Percentiles rank a stretch among this genome's conserved stretches.
Conservation (phyloP, 495 filamentous ascomycete species). For the Podospora pseudopauciseta region DNA sequence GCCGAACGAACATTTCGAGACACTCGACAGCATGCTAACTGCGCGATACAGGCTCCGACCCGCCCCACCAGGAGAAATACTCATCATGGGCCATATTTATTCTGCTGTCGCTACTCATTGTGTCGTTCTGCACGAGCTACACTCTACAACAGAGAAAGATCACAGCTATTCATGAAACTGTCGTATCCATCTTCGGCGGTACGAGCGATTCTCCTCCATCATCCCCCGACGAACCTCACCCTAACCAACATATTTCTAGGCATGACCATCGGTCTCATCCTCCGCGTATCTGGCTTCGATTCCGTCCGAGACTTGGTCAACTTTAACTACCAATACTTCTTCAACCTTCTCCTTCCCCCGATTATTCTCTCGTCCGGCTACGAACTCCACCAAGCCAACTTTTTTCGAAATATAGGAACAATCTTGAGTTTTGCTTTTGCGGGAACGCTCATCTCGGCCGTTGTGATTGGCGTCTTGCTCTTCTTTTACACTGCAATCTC, state of each 20-base stretch:
- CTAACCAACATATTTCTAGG: slow-evolving; percentile 50
- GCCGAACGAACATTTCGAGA: background rate
- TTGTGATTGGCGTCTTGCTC: slow-evolving; percentile 82
- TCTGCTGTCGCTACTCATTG: slow-evolving; percentile 84
- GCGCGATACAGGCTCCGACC: slow-evolving; percentile 39
- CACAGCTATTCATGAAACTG: slow-evolving; percentile 95
- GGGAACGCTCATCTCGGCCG: slow-evolving; percentile 93
- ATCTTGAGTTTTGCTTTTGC: slow-evolving; percentile 99
- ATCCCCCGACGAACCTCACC: background rate
- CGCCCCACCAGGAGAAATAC: slow-evolving; percentile 76
- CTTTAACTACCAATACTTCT: slow-evolving; percentile 99
- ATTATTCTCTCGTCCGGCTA: slow-evolving; percentile 98
- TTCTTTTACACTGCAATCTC: slow-evolving; percentile 86
- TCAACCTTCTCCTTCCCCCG: slow-evolving; percentile 93
- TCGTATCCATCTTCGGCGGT: slow-evolving; percentile 97
- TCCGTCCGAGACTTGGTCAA: slow-evolving; percentile 83
- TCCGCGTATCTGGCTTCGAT: slow-evolving; percentile 72
- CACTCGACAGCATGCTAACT: slow-evolving; percentile 4
- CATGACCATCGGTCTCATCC: slow-evolving; percentile 90
- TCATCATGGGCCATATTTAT: slow-evolving; percentile 97
- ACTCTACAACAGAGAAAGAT: slow-evolving; percentile 91
- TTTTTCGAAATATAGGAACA: slow-evolving; percentile 96
- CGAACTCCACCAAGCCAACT: slow-evolving; percentile 95
- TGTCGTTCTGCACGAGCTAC: slow-evolving; percentile 95
- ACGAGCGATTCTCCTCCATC: slow-evolving; percentile 25